These are phyloP conservation scores for Irpex sp. DNA, from an alignment of 1,284 basidiomycete species.

Conservation along the genomic window DNA sequence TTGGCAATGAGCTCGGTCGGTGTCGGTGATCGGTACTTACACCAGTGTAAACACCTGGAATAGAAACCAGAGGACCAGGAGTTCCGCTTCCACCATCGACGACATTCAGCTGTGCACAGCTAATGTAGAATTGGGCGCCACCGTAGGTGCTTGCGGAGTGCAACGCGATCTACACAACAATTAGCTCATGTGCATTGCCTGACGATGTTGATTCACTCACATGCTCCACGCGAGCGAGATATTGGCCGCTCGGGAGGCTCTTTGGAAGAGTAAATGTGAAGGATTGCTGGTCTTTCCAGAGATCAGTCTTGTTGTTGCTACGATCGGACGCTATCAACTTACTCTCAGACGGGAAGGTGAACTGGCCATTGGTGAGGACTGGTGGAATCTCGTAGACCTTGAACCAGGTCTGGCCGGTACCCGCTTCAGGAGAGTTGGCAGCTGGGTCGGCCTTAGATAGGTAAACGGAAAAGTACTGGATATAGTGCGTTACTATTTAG, in stretches of 20 bases:
- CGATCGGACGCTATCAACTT: slow-evolving; percentile 15
- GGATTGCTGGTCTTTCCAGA: slow-evolving; percentile 5
- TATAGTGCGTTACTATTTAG: not conserved
- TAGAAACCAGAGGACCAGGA: slow-evolving; percentile 36
- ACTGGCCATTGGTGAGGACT: slow-evolving; percentile 26
- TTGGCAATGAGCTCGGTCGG: not conserved
- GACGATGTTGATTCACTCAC: slow-evolving; percentile 5
- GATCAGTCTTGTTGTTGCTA: not conserved
- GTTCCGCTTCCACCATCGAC: slow-evolving; percentile 34
- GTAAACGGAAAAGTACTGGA: slow-evolving; percentile 38
- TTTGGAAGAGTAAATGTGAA: slow-evolving; percentile 38
- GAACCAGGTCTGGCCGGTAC: slow-evolving; percentile 44
- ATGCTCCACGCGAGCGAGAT: slow-evolving; percentile 27
- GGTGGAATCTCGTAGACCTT: slow-evolving; percentile 43
- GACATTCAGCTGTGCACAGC: slow-evolving; percentile 31
- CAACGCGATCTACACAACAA: slow-evolving; percentile 30
- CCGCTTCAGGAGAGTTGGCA: slow-evolving; percentile 38
- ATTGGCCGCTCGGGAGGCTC: slow-evolving; percentile 26
- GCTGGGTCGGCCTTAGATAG: slow-evolving; percentile 39
- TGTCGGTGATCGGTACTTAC: slow-evolving; percentile 7
- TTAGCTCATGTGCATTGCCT: not conserved
- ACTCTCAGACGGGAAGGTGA: slow-evolving; percentile 37
- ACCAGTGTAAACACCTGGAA: slow-evolving; percentile 41
- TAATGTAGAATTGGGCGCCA: slow-evolving; percentile 27
- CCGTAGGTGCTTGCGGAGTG: slow-evolving; percentile 23